A percentile compares a stretch with the other conserved stretches of the same genome.
Conservation (phyloP, 2,329 filamentous ascomycete species). For the Sporothrix protearum region DNA sequence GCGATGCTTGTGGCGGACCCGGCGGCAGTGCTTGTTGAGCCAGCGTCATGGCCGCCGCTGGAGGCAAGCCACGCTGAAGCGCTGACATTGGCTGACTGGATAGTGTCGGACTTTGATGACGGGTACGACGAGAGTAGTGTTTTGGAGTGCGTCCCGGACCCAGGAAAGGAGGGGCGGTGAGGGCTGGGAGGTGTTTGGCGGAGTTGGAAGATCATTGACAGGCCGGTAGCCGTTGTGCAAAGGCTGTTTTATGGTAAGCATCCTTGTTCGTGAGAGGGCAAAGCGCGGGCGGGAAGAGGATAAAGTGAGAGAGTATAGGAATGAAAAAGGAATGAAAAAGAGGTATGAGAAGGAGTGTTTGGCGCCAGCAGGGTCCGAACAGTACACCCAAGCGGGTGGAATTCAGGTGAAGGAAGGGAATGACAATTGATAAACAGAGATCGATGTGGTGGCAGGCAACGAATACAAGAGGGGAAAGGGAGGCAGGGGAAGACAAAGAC, state of each 20-base stretch:
- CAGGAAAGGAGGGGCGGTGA: conserved; percentile 49
- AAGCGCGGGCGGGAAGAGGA: neutral
- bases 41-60: conserved; percentile 62
- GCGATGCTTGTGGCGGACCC: conserved; percentile 32
- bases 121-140: conserved; percentile 40
- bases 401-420: neutral
- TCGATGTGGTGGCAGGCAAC: neutral
- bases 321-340: neutral
- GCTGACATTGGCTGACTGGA: conserved; percentile 60
- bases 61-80: conserved; percentile 66
- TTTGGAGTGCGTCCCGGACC: conserved; percentile 46
- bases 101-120: conserved; percentile 45
- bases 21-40: conserved; percentile 45
- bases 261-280: conserved; percentile 41
- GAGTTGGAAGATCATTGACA: conserved; percentile 60
- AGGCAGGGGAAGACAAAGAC: neutral
- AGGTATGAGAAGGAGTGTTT: neutral
- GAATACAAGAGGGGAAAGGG: neutral
- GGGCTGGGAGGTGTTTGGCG: conserved; percentile 52
- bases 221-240: conserved; percentile 56
- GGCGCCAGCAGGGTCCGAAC: neutral
- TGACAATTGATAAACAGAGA: neutral
- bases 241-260: conserved; percentile 61
- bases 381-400: neutral
- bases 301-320: neutral